Conservation (phyloP, 2,329 filamentous ascomycete genomes). For the Alternaria panax region DNA sequence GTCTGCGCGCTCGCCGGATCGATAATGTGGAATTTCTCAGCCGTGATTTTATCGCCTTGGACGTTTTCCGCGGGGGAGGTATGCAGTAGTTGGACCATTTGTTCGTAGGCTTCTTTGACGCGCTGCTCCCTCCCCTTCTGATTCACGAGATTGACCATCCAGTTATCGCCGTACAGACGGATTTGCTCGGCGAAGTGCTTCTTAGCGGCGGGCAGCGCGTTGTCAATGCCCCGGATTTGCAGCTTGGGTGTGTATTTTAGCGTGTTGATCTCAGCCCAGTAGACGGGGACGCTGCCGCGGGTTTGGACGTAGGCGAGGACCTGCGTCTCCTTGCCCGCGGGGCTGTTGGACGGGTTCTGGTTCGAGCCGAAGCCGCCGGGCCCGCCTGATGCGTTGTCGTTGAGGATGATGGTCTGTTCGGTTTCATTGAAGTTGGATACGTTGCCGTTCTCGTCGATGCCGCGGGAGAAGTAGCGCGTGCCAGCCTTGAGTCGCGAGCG, state of each 20-base stretch:
- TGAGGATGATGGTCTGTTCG: conserved; percentile 88
- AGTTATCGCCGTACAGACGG: conserved; percentile 91
- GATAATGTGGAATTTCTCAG: conserved; percentile 83
- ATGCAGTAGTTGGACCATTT: conserved; percentile 80
- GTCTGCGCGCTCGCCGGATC: conserved; percentile 68
- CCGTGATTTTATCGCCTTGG: conserved; percentile 69
- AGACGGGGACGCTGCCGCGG: conserved; percentile 92
- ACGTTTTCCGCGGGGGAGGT: conserved; percentile 71
- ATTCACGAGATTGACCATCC: conserved; percentile 96
- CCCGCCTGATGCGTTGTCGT: conserved; percentile 75
- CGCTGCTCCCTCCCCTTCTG: conserved; percentile 89
- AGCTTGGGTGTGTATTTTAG: conserved; percentile 90
- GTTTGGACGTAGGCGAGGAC: conserved; percentile 96
- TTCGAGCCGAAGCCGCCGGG: conserved; percentile 81
- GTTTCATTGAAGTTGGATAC: conserved; percentile 99
- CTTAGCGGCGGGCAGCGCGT: conserved; percentile 77
- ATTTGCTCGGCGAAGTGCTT: conserved; percentile 96
- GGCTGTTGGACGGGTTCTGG: conserved; percentile 72
- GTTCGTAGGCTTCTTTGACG: conserved; percentile 93
- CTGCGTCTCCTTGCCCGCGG: conserved; percentile 76
- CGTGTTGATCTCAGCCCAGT: conserved; percentile 95
- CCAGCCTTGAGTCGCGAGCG: conserved; percentile 88
- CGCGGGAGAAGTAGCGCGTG: conserved; percentile 93
- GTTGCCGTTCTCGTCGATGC: conserved; percentile 89
- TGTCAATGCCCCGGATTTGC: conserved; percentile 84